phyloP scores from a whole-genome alignment of 805 yeast species.

The Ogataea naganishii region DNA sequence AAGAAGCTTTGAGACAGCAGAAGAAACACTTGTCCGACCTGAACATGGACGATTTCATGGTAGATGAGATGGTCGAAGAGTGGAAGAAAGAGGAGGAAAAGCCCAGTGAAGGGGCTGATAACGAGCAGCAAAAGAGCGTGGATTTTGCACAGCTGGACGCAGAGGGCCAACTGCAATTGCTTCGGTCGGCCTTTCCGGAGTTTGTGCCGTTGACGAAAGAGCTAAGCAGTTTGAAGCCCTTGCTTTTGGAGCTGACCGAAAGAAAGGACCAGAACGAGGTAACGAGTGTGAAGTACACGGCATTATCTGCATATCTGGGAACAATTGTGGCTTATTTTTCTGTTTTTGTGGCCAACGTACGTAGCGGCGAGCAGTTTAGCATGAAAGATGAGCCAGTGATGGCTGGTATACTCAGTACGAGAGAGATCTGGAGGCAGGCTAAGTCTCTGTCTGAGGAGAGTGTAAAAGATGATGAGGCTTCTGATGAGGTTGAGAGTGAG shows the following conservation, averaged over 20 bases:
- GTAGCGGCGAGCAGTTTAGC: constrained; percentile 37
- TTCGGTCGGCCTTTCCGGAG: constrained; percentile 72
- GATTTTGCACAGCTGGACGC: constrained; percentile 43
- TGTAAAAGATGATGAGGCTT: constrained; percentile 18
- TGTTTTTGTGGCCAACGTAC: constrained; percentile 49
- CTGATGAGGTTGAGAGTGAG: constrained; percentile 13
- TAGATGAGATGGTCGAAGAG: constrained; percentile 71
- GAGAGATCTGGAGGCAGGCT: constrained; percentile 90
- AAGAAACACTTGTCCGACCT: constrained; percentile 70
- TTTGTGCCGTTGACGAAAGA: constrained; percentile 71
- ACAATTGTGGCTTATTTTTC: constrained; percentile 75
- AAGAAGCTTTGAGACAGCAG: constrained; percentile 83
- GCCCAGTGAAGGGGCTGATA: constrained; percentile 33
- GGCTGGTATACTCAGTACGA: constrained; percentile 72
- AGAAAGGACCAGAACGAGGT: constrained; percentile 25
- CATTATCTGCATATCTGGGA: constrained; percentile 73
- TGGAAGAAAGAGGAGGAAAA: constrained; percentile 58
- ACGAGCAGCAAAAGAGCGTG: constrained; percentile 20
- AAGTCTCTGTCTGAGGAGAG: constrained; percentile 34
- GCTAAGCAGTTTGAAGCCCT: constrained; percentile 31
- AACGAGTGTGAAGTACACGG: constrained; percentile 46
- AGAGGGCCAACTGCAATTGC: constrained; percentile 41
- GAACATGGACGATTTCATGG: constrained; percentile 65
- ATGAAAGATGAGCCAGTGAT: constrained; percentile 87
- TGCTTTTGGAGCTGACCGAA: constrained; percentile 28